Evolutionary conservation across 306 rosid genomes (phyloP), one percentile per base, ranked within the genome.

Genomic region (Casuarina glauca): DNA sequence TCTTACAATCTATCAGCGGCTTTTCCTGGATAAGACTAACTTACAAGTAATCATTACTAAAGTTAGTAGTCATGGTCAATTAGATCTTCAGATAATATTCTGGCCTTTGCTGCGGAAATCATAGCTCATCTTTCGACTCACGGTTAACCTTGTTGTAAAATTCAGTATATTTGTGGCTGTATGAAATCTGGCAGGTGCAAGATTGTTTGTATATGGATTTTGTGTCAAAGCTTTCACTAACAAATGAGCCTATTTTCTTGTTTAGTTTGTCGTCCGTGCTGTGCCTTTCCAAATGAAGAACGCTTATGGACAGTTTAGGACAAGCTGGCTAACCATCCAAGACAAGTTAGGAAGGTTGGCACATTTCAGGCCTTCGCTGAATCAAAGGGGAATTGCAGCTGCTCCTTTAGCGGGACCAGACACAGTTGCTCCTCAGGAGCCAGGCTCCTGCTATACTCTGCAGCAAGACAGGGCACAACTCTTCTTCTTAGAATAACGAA

Each of bases 271-370:
- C 32, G 32, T 26, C 32, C 32, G 26, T 58, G 66, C 35, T 69
- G 68, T 39, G n/a, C 17, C 45, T 51, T 38, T 36, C 15, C 36
- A 41, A 62, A 38, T 63, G 78, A 42, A 84, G 88, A 84, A 74
- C 88, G 88, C 50, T 72, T 84, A 8, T 84, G 88, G 88, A 84
- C 88, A 46, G 81, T 74, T 78, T 81, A 77, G 62, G 73, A 75
- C 63, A 81, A 74, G 45, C 74, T 85, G 79, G 83, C 88, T 20
- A 81, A 75, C 53, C 81, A 85, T 76, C 80, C 85, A 12, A 58
- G 48, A 12, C 68, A 78, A 54, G 88, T 85, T 67, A 13, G 81
- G 78, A 71, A 81, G 88, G 83, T 60, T 85, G 63, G 75, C 83
- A 3, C 85, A 81, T 44, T 85, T 85, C 51, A 74, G 88, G 60